Evolutionary conservation across 73 alveolate species (phyloP).

Genomic region (Blepharisma stoltei): DNA sequence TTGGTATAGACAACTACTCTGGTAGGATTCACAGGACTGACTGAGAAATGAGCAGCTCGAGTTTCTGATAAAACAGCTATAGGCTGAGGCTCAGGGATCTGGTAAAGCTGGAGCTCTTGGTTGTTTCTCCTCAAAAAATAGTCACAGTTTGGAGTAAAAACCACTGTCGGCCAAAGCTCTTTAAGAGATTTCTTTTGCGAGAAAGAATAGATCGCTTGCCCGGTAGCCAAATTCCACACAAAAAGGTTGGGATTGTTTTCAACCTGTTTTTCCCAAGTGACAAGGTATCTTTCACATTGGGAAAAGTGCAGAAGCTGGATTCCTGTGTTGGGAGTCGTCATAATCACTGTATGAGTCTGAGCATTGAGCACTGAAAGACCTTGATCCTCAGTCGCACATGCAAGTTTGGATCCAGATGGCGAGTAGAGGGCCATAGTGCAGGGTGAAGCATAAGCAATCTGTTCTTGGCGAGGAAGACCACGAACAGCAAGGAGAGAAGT

Average conservation of each 20-base stretch:
- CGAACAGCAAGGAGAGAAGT: constrained; percentile 12
- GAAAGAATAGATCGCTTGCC: neutral
- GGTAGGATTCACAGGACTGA: neutral
- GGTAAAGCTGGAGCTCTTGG: neutral
- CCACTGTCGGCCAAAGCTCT: constrained; percentile 20
- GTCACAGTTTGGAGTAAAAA: neutral
- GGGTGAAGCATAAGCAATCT: neutral
- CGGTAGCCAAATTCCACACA: neutral
- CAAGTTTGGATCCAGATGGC: constrained; percentile 19
- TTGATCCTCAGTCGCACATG: neutral
- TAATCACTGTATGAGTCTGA: neutral
- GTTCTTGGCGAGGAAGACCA: neutral
- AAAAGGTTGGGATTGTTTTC: constrained; percentile 25
- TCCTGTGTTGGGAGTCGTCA: neutral
- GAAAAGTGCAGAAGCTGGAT: constrained; percentile 29
- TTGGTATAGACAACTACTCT: neutral
- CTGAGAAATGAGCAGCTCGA: neutral
- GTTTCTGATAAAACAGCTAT: neutral
- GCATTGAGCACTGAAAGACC: constrained; percentile 11
- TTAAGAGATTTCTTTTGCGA: constrained; percentile 8
- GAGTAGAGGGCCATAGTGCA: neutral
- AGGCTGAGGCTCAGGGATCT: constrained; percentile 25
- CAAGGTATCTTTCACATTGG: constrained; percentile 19
- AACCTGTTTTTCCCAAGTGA: constrained; percentile 21
- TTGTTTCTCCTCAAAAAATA: neutral